Conservation (phyloP, 306 rosid species). For the Astragalus glycyphyllos region DNA sequence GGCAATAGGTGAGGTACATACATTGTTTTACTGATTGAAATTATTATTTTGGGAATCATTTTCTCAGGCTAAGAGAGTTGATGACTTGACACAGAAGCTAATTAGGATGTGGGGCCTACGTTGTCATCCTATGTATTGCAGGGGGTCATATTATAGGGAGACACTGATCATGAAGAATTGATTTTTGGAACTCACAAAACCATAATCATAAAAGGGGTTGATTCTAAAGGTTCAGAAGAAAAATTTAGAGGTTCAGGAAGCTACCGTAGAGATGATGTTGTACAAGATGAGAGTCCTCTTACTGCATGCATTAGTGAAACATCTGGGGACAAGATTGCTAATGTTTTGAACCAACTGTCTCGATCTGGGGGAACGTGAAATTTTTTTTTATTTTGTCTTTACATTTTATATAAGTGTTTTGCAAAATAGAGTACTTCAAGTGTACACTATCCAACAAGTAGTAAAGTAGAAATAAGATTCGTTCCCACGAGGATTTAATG, state of each 20-base stretch:
- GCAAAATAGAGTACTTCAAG: no score
- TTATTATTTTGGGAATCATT: no score
- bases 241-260: conserved; percentile 74
- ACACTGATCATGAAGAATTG: conserved; percentile 81
- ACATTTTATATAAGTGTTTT: no score
- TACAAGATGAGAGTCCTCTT: conserved; percentile 67
- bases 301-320: conserved; percentile 32
- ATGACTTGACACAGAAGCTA: conserved; percentile 45
- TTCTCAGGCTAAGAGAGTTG: conserved; percentile 32
- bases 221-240: conserved; percentile 52
- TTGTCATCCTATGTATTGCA: conserved; percentile 44
- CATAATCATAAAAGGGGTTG: conserved; percentile 67
- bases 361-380: no score
- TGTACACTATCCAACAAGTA: no score
- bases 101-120: conserved; percentile 43
- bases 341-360: conserved; percentile 41
- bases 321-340: conserved; percentile 41
- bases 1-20: no score
- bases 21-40: no score
- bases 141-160: conserved; percentile 25
- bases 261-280: conserved; percentile 66
- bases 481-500: no score
- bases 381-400: no score
- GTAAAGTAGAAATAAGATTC: no score
- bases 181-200: conserved; percentile 85